A percentile compares a stretch with the other conserved stretches of the same genome.
Conservation (phyloP, 805 yeast genomes). For the Blastobotrys americana region DNA sequence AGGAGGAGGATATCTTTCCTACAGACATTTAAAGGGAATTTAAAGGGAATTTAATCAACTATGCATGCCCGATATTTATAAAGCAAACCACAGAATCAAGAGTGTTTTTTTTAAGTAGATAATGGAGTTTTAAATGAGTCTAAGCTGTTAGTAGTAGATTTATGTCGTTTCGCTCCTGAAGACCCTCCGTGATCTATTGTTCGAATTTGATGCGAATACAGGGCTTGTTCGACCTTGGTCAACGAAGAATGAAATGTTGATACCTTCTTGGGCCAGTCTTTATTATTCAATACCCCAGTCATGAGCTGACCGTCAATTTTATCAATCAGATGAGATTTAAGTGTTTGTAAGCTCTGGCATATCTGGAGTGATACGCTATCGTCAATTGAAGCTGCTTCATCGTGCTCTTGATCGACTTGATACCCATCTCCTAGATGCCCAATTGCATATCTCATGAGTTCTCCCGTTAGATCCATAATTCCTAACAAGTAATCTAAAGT, state of each 20-base stretch:
- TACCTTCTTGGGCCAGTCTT: constrained; percentile 16
- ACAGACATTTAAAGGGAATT: no score
- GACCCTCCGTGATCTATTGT: background rate
- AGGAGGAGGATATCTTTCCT: constrained; percentile 20
- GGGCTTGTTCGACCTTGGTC: constrained; percentile 20
- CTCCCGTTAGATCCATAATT: constrained; percentile 38
- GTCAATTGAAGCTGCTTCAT: constrained; percentile 1
- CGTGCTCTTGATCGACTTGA: background rate
- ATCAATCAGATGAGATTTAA: constrained; percentile 10
- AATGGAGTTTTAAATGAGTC: background rate
- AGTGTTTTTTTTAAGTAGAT: background rate
- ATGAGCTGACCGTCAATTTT: constrained; percentile 5
- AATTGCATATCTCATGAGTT: constrained; percentile 36
- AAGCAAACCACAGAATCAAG: background rate
- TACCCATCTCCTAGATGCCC: constrained; percentile 19
- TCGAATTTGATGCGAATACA: constrained; percentile 12
- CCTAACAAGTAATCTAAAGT: constrained; percentile 36
- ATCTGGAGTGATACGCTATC: constrained; percentile 13
- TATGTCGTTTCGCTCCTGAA: background rate
- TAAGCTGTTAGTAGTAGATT: background rate
- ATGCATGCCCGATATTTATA: no score
- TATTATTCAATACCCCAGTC: constrained; percentile 3
- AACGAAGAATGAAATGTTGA: constrained; percentile 15
- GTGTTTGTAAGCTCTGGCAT: constrained; percentile 9
- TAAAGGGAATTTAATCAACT: no score